Evolutionary conservation across 139 green algal genomes (phyloP).

Genomic region (Coelastrella sp.): DNA sequence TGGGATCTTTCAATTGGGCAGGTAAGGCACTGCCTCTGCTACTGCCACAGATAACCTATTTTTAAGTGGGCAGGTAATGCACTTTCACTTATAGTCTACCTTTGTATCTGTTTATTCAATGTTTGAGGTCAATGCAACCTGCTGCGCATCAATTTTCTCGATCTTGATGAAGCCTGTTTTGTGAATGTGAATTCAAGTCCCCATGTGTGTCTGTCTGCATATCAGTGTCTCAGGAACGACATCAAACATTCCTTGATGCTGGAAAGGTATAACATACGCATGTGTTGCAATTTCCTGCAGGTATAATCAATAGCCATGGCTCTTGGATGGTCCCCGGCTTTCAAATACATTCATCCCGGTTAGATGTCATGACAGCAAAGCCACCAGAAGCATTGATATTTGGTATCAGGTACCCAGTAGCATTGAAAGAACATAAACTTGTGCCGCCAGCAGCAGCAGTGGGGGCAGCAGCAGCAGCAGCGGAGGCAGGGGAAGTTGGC

Average conservation of each 20-base stretch:
- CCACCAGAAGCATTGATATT: background rate
- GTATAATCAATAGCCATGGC: constrained; percentile 63
- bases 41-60: too few species aligned
- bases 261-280: too few species aligned
- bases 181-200: too few species aligned
- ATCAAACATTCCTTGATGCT: too few species aligned
- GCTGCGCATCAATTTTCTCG: too few species aligned
- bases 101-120: too few species aligned
- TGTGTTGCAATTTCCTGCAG: constrained; percentile 28
- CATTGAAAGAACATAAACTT: constrained; percentile 37
- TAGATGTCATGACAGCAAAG: constrained; percentile 61
- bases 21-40: constrained; percentile 66
- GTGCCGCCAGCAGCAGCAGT: constrained; percentile 29
- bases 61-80: too few species aligned
- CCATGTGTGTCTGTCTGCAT: too few species aligned
- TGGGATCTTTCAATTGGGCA: constrained; percentile 91
- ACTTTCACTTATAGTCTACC: too few species aligned
- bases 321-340: constrained; percentile 85
- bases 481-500: background rate
- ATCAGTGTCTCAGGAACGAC: too few species aligned
- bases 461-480: constrained; percentile 25
- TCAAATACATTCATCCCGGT: constrained; percentile 71
- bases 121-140: too few species aligned
- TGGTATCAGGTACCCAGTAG: constrained; percentile 32
- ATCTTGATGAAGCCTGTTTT: too few species aligned